Evolutionary conservation across 495 filamentous ascomycete genomes (phyloP).

Genomic region (Penicillium canariense): DNA sequence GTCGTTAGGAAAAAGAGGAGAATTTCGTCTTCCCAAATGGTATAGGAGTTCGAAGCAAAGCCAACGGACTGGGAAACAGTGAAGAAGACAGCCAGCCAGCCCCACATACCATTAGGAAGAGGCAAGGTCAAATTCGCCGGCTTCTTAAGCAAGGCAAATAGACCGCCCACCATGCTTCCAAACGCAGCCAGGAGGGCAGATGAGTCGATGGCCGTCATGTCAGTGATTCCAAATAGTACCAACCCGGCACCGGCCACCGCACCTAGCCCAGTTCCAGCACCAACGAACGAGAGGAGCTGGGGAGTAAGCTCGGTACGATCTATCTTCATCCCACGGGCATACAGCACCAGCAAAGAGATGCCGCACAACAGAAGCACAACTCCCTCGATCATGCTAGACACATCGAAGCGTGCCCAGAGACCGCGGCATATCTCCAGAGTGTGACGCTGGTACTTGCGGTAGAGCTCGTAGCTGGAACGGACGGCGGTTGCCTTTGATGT

Average conservation of each 20-base stretch:
- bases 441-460: conserved; percentile 70
- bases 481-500: conserved; percentile 32
- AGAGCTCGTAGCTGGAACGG: conserved; percentile 54
- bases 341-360: conserved; percentile 65
- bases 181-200: conserved; percentile 51
- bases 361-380: conserved; percentile 66
- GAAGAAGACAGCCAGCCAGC: conserved; percentile 77
- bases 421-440: conserved; percentile 77
- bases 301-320: conserved; percentile 54
- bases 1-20: conserved; percentile 87
- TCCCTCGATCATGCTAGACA: conserved; percentile 78
- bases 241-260: conserved; percentile 30
- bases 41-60: conserved; percentile 97
- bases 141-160: conserved; percentile 52
- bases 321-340: conserved; percentile 58
- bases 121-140: conserved; percentile 51
- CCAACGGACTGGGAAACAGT: conserved; percentile 80
- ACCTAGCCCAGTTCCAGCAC: conserved; percentile 42
- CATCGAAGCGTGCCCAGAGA: conserved; percentile 89
- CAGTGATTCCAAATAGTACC: conserved; percentile 23
- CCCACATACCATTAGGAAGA: conserved; percentile 80
- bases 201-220: conserved; percentile 29
- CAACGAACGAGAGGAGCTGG: conserved; percentile 44
- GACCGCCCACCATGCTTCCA: conserved; percentile 61
- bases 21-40: conserved; percentile 98